Evolutionary conservation across 345 rosid genomes (phyloP), one percentile per base, ranked within the genome.

Genomic region (Acer saccharum): DNA sequence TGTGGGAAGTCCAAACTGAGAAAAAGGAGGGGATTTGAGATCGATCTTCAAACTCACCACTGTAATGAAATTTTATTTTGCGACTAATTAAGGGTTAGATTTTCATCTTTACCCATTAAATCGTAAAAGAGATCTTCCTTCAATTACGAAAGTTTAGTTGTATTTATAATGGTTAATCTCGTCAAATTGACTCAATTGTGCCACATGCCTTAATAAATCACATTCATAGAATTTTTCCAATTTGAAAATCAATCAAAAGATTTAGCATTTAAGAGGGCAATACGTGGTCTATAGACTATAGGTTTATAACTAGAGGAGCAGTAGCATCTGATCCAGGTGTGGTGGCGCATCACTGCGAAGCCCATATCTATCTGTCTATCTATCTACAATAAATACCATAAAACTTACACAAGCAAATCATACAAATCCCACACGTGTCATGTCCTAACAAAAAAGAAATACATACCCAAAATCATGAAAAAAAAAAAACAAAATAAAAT

Each of bases 401-500:
- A 35, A 48, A 11, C n/a, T 43, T 9, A 10, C 57, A 23, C 77
- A 66, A 32, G 3, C 50, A 17, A 29, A 65, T 54, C 25, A 50
- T 18, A 64, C 3, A 5, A 70, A 46, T 14, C 32, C 68, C 74
- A n/a, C 77, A 82, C 80, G 80, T 79, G 80, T 68, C 71, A 50
- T 39, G 78, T 63, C 58, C 4, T 6, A 7, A 41, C 21, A 1
- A n/a, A 11, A 50, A 71, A 17, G 63, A 25, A 14, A 65, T 10
- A 14, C 35, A n/a, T 9, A 67, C n/a, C 55, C 16, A 25, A 71
- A 70, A 57, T 43, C 43, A 58, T 65, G 65, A 71, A 77, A 81
- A 43, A 43, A 0, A 32, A 35, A 35, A 35, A 32, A 32, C 4
- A 32, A 32, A 32, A 32, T 32, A 35, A 35, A 35, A 62, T 18